Percentiles rank a stretch among this genome's conserved stretches.
Evolutionary conservation across 371 early-diverging fungal genomes (phyloP).

Genomic region (Syncephalastrum racemosum): DNA sequence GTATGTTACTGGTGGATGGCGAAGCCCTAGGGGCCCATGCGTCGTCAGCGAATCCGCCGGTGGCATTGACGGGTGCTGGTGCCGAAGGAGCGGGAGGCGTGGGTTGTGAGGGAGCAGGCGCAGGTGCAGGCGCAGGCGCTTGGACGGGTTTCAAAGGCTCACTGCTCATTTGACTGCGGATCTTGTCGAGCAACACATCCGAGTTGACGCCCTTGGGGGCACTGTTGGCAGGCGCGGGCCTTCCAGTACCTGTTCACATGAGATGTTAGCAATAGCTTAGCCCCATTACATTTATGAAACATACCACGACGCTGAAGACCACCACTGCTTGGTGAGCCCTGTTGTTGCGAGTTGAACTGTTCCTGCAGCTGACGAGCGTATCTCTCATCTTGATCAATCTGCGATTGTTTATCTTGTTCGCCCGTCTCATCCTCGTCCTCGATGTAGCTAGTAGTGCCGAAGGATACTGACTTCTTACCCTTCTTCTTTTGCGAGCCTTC

Average conservation of each 20-base stretch:
- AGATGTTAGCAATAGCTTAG: constrained; percentile 14
- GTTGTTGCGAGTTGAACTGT: constrained; percentile 40
- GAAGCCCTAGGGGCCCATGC: constrained; percentile 50
- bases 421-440: constrained; percentile 31
- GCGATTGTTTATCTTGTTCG: constrained; percentile 25
- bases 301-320: constrained; percentile 38
- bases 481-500: constrained; percentile 25
- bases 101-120: constrained; percentile 6
- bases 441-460: constrained; percentile 45
- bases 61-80: constrained; percentile 1
- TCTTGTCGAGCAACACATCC: constrained; percentile 23
- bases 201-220: constrained; percentile 40
- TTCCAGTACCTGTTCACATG: constrained; percentile 34
- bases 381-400: constrained; percentile 68
- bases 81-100: constrained; percentile 5
- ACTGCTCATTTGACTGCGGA: constrained; percentile 26
- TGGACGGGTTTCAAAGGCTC: constrained; percentile 36
- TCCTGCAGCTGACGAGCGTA: constrained; percentile 81
- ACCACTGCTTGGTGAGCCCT: constrained; percentile 12
- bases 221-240: constrained; percentile 42
- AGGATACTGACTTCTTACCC: constrained; percentile 41
- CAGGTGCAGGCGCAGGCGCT: constrained; percentile 13
- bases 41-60: constrained; percentile 55
- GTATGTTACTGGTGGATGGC: constrained; percentile 11
- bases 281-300: constrained; percentile 9